Base-by-base conservation (phyloP, 1,284 basidiomycete species). In the Apiotrichum laibachii region DNA sequence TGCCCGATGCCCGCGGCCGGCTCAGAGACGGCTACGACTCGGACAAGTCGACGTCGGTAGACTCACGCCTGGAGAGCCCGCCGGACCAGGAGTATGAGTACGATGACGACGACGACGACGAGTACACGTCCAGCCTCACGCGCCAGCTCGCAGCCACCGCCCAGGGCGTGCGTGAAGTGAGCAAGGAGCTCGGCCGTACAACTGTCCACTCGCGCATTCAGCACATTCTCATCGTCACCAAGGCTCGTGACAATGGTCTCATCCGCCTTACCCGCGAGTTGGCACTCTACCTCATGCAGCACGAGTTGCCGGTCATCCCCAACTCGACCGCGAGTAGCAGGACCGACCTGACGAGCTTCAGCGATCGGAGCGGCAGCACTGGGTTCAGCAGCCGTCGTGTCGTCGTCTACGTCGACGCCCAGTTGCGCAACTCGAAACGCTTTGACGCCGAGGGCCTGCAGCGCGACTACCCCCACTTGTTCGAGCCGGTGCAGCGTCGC, bases 121-220 rank as follows among this genome's bases (percentile, higher is more conserved):
- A 78, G 33, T 86, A 88, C 37, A 86, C 87, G 51, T 77, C 69
- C 59, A 94, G 85, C 72, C 79, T 98, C 67, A 98, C 96, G 4
- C 88, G 86, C 69, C 92, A 94, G 72, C 83, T 99, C 18, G 96
- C 95, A 10, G 94, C 95, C 80, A 99, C 95, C 16, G 96, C 95
- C 16, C 91, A 95, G 26, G 90, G 92, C 45, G 95, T 99, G 31
- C 85, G 95, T 53, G 96, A 99, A 79, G 95, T 98, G 91, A 95
- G 92, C 85, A 96, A 96, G 79, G 92, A 97, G 79, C 87, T 99
- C 92, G 93, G 93, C 55, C 89, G 94, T 55, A 93, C 94, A 6
- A 85, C 92, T 45, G 92, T 99, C 61, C 87, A 88, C 60, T 89
- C 90, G 6, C 88, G 89, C 70, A 92, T 98, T 61, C 90, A 98